Evolutionary conservation across 2,329 filamentous ascomycete species (phyloP).

Genomic region (Colletotrichum cordylinicola): DNA sequence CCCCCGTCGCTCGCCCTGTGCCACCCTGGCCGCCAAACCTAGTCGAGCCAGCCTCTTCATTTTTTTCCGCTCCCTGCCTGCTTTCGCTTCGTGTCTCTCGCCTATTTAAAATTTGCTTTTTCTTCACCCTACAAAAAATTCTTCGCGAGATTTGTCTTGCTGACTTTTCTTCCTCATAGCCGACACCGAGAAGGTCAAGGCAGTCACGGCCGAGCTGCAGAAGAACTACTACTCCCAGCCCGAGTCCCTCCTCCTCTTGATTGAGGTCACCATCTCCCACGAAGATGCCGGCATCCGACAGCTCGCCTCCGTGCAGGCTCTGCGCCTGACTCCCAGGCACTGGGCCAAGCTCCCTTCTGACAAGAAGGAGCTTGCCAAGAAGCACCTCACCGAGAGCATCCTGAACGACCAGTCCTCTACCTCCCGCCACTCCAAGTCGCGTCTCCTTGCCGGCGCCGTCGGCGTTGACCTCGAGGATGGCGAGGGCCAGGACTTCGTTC

Average conservation of each 20-base stretch:
- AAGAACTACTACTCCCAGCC: constrained; percentile 92
- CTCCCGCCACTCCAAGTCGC: constrained; percentile 84
- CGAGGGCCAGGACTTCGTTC: constrained; percentile 84
- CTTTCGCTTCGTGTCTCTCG: constrained; percentile 19
- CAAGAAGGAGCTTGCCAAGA: constrained; percentile 81
- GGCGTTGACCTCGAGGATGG: constrained; percentile 76
- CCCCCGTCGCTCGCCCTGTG: constrained; percentile 3
- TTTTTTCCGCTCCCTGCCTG: constrained; percentile 13
- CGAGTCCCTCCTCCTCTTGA: constrained; percentile 81
- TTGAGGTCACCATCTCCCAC: constrained; percentile 88
- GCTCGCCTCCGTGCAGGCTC: constrained; percentile 88
- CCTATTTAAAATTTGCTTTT: constrained; percentile 13
- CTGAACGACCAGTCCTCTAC: constrained; percentile 79
- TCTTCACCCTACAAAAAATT: background rate
- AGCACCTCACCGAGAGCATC: constrained; percentile 83
- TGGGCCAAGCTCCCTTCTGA: constrained; percentile 77
- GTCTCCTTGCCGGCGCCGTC: constrained; percentile 86
- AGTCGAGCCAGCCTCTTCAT: constrained; percentile 11
- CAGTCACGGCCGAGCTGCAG: constrained; percentile 87
- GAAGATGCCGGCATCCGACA: constrained; percentile 77
- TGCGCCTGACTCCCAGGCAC: constrained; percentile 83
- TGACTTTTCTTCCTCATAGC: constrained; percentile 60
- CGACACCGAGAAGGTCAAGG: constrained; percentile 88
- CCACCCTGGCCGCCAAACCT: constrained; percentile 15
- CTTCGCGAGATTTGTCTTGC: constrained; percentile 18